Conservation (phyloP, 2,329 filamentous ascomycete genomes). For the Xylariaceae sp. region DNA sequence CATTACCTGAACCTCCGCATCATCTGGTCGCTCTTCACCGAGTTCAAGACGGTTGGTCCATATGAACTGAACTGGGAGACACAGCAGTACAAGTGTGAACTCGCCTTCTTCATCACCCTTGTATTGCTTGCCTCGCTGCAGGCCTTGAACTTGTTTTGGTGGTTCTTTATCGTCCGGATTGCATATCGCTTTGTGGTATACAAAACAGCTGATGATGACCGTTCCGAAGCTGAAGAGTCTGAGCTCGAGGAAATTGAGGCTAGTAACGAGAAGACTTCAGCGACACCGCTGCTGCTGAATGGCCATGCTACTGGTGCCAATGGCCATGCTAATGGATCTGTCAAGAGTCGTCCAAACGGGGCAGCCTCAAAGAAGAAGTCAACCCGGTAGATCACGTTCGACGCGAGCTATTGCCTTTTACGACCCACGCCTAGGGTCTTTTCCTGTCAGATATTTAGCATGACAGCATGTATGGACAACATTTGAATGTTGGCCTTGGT, state of each 20-base stretch:
- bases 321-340: conserved; percentile 35
- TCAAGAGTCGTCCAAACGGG: conserved; percentile 33
- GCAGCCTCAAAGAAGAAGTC: conserved; percentile 36
- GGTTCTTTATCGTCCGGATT: conserved; percentile 78
- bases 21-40: conserved; percentile 75
- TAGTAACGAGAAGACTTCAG: conserved; percentile 30
- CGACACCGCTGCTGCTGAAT: conserved; percentile 35
- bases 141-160: conserved; percentile 81
- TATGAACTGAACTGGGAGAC: conserved; percentile 79
- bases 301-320: conserved; percentile 36
- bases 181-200: conserved; percentile 72
- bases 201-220: conserved; percentile 70
- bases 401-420: conserved; percentile 13
- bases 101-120: conserved; percentile 73
- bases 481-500: conserved; percentile 7
- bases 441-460: conserved; percentile 1
- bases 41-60: conserved; percentile 76
- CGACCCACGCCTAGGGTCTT: conserved; percentile 29
- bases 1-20: conserved; percentile 85
- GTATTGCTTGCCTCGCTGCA: conserved; percentile 71
- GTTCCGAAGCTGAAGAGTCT: conserved; percentile 73
- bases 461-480: conserved; percentile 25
- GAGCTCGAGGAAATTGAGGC: conserved; percentile 55
- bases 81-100: conserved; percentile 77
- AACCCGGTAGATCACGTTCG: conserved; percentile 27